Conservation (phyloP, 805 yeast species). For the Yamadazyma insecticola region DNA sequence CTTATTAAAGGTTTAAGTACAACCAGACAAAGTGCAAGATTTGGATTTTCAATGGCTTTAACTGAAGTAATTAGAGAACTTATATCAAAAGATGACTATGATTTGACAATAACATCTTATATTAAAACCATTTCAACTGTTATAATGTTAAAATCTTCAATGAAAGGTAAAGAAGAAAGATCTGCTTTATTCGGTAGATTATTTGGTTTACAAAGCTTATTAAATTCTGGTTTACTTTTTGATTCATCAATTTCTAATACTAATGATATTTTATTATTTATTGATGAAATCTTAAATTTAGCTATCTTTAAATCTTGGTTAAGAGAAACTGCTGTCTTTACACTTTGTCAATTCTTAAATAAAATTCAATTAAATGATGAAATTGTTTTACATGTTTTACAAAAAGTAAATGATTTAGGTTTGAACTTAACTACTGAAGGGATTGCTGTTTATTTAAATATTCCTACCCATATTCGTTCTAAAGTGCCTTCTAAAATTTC, state of each 20-base stretch:
- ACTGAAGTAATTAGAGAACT: slow-evolving; percentile 54
- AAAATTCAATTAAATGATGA: slow-evolving; percentile 13
- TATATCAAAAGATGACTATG: slow-evolving; percentile 23
- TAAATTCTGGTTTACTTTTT: slow-evolving; percentile 39
- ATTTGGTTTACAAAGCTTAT: slow-evolving; percentile 76
- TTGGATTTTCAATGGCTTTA: slow-evolving; percentile 85
- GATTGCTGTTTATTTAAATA: slow-evolving; percentile 55
- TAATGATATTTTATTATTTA: slow-evolving; percentile 26
- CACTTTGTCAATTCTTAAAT: slow-evolving; percentile 50
- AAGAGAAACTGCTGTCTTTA: slow-evolving; percentile 72
- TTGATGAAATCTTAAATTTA: slow-evolving; percentile 49
- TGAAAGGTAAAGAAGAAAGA: slow-evolving; percentile 81
- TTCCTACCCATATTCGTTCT: too few relatives aligned
- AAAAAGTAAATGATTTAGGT: slow-evolving; percentile 45
- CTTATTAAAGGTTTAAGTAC: slow-evolving; percentile 78
- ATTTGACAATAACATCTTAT: slow-evolving; percentile 28
- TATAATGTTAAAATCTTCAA: slow-evolving; percentile 28
- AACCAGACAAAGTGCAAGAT: slow-evolving; percentile 74
- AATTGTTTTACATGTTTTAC: slow-evolving; percentile 15
- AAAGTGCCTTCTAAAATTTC: too few relatives aligned
- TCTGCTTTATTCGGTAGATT: slow-evolving; percentile 75
- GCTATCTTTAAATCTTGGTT: slow-evolving; percentile 75
- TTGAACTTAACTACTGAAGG: slow-evolving; percentile 75
- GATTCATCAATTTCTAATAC: slow-evolving; percentile 11
- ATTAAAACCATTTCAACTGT: slow-evolving; percentile 36